Base-by-base conservation (phyloP, 1,284 basidiomycete species). In the Sparassis latifolia region DNA sequence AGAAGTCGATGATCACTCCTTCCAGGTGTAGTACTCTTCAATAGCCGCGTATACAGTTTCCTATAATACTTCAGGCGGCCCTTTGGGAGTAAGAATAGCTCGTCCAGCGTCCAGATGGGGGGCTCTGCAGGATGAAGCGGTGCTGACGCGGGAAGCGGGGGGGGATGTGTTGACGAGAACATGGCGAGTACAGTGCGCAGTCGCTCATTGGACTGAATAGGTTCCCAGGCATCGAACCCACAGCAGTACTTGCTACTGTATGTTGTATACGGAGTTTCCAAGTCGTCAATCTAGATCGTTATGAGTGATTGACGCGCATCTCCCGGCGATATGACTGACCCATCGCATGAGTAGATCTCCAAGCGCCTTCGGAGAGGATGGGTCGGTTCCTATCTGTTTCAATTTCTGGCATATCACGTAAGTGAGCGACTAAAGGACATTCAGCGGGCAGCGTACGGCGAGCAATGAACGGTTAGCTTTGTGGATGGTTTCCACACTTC, bases 311-410 rank as follows among this genome's bases (percentile, higher is more conserved):
- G 6, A 10, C 7, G 42, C 3, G 27, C 4, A 33, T 4, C 10
- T 62, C 69, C 33, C 30, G 5, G 9, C 3, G 30, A 38, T 35
- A 69, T 81, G 60, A 69, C 82, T 61, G 59, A 96, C 93, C 96
- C 95, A 99, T 70, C 90, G 86, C 90, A 98, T 97, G 52, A 99
- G 77, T 44, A 99, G 72, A 68, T 98, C 96, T 45, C 96, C 96
- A 27, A 99, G 78, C 9, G 89, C 92, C 66, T 96, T 97, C 10
- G 96, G 92, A n/a, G 89, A 92, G 1, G 92, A 85, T 0, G 95
- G 94, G 68, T 89, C 92, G 42, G 89, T 82, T 5, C 93, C 96
- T 54, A 99, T 95, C 56, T 97, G 94, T 67, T 89, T 92, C 54
- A 99, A 75, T 78, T 89, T 89, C 93, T 96, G 66, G n/a, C n/a